Base-by-base conservation (phyloP, 345 rosid species). In the Excoecaria cochinchinensis region DNA sequence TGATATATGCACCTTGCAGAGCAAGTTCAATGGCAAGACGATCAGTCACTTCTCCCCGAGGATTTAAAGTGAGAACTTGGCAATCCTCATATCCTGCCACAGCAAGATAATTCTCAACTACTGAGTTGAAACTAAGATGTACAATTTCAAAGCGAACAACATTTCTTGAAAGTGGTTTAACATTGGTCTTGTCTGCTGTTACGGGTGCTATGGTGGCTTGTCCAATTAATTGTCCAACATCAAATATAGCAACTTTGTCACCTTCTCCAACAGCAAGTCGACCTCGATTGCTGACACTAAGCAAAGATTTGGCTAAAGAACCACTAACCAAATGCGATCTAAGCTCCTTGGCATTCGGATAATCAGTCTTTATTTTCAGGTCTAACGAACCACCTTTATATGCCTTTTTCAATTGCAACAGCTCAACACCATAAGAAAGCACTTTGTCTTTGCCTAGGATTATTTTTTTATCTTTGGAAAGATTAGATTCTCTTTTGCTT, bases 261-360 rank as follows among this genome's bases (percentile, higher is more conserved):
- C 99, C 99, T 87, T 95, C 99, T 80, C 99, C 99, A 83, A 95
- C 99, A 80, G 97, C 99, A 77, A 95, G 97, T 83, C 93, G 93
- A 75, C 98, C 99, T 71, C 99, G 92, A 83, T 78, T 83, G 83
- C 89, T 90, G 66, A 93, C 96, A 82, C 97, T 93, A 64, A 95
- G 93, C 89, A 95, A 87, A 53, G 99, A 95, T 85, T 95, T 95
- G 79, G 86, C 91, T 58, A 95, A 92, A 75, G 95, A 92, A 74
- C 99, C 98, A 86, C 88, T 86, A 62, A 92, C 88, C 77, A 95
- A 74, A 82, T 86, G 96, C 74, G 93, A 87, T 82, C 90, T 91
- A 80, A 91, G 98, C 73, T 95, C 99, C 89, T 91, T 93, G 25
- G 94, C 84, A 86, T 91, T 93, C 59, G 98, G 80, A 88, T 95